phyloP scores from a whole-genome alignment of 305 asterid genomes.

The Withania somnifera region DNA sequence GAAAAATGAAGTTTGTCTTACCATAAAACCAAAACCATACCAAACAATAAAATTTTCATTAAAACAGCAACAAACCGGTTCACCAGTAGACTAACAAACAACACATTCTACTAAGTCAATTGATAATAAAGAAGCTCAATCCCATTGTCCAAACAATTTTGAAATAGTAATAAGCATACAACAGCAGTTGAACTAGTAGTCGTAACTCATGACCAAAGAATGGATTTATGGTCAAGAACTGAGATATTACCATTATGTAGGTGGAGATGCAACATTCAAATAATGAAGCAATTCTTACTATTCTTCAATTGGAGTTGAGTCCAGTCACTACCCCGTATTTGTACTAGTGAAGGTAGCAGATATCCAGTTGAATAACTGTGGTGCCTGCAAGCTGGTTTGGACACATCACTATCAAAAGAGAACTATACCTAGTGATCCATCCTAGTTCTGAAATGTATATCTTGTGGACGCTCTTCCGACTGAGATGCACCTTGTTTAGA shows the following conservation, averaged over 20 bases:
- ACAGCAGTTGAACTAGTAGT: not conserved
- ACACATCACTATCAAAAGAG: not conserved
- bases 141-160: not conserved
- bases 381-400: not conserved
- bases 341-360: not conserved
- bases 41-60: too few relatives aligned
- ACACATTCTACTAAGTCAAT: not conserved
- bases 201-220: not conserved
- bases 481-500: not conserved
- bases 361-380: not conserved
- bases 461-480: not conserved
- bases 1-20: too few relatives aligned
- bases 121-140: not conserved
- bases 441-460: not conserved
- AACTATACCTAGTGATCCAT: not conserved
- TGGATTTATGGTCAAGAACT: not conserved
- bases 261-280: not conserved
- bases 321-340: not conserved
- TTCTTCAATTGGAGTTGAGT: not conserved
- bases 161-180: not conserved
- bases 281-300: not conserved
- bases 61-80: too few relatives aligned
- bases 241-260: not conserved
- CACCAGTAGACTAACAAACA: not conserved
- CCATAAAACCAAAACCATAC: too few relatives aligned